These are phyloP conservation scores for Strombidium stylifer DNA, from an alignment of 73 alveolate species.

Conservation along the genomic window DNA sequence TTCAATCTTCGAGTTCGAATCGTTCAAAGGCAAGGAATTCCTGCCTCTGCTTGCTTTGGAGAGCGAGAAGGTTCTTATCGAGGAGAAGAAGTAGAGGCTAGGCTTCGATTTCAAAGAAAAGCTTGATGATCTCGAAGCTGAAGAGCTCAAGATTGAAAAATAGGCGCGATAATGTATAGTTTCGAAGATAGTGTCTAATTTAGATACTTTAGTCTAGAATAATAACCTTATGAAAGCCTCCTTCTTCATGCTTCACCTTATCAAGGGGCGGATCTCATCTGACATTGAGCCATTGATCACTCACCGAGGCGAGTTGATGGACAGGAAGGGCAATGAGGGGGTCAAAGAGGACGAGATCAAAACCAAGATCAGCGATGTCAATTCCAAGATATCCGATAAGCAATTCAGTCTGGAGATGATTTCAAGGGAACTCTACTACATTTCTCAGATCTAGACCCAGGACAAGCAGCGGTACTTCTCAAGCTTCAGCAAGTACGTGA, in stretches of 20 bases:
- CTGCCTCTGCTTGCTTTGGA: no score
- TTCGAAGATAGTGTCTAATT: no score
- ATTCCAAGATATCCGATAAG: not conserved
- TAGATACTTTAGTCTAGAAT: not conserved
- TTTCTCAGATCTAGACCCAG: not conserved
- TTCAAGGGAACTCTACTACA: slow-evolving; percentile 21
- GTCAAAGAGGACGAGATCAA: not conserved
- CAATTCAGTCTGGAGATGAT: slow-evolving; percentile 10
- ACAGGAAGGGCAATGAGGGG: not conserved
- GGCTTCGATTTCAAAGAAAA: no score
- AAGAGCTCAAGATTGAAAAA: no score
- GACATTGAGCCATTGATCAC: not conserved
- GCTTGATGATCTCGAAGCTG: no score
- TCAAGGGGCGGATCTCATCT: slow-evolving; percentile 6
- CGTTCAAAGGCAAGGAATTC: no score
- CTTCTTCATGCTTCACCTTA: not conserved
- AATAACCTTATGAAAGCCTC: not conserved
- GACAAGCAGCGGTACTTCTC: not conserved
- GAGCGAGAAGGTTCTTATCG: no score
- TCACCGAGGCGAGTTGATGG: not conserved
- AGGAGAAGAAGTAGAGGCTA: no score
- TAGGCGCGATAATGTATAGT: no score
- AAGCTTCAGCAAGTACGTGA: not conserved
- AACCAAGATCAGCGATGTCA: not conserved
- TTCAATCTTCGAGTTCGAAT: no score